phyloP scores from a whole-genome alignment of 164 flowering plant genomes.

The Buxus sempervirens region DNA sequence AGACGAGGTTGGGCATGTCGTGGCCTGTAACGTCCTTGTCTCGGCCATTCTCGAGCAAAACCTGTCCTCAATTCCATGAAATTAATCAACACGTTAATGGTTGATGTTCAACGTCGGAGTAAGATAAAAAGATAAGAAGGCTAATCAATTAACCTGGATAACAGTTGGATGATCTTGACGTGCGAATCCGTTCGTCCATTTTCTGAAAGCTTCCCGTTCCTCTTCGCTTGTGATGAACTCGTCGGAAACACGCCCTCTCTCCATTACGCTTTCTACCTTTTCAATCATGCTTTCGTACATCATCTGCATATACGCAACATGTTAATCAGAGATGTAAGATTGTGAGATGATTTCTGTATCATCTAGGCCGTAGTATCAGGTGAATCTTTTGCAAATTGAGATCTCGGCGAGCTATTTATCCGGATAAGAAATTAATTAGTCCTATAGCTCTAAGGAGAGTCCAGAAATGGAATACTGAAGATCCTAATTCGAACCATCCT shows the following conservation, averaged over 20 bases:
- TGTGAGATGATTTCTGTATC: no score
- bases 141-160: slow-evolving; percentile 24
- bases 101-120: no score
- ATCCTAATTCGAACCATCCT: no score
- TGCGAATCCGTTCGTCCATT: slow-evolving; percentile 34
- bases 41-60: slow-evolving; percentile 38
- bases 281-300: slow-evolving; percentile 34
- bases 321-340: background rate
- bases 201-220: slow-evolving; percentile 22
- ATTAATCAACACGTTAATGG: no score
- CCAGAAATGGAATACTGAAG: no score
- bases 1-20: slow-evolving; percentile 66
- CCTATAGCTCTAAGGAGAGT: no score
- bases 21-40: slow-evolving; percentile 47
- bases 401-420: no score
- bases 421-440: no score
- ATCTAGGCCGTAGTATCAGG: no score
- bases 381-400: no score
- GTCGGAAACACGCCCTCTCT: slow-evolving; percentile 18
- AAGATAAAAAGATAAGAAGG: background rate
- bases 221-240: slow-evolving; percentile 20
- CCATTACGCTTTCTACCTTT: slow-evolving; percentile 28
- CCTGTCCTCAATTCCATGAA: slow-evolving; percentile 28
- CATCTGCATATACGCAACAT: slow-evolving; percentile 21
- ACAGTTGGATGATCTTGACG: slow-evolving; percentile 38